Evolutionary conservation across 805 yeast species (phyloP).

Genomic region (Pichia nanzhaoensis): DNA sequence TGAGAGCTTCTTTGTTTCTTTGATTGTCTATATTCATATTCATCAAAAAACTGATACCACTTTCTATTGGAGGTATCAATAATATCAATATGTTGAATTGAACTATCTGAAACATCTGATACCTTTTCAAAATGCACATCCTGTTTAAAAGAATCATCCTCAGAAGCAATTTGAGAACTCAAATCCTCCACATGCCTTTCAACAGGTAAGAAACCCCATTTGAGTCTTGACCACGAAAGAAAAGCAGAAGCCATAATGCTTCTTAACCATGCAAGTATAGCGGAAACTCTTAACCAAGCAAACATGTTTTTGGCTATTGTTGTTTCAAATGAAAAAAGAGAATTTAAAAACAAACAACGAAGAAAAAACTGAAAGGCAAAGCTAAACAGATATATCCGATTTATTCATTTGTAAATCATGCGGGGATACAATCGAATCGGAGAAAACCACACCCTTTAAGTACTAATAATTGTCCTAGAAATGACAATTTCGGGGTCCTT

Average conservation of each 20-base stretch:
- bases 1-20: constrained; percentile 27
- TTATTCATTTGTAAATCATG: too few species aligned
- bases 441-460: too few species aligned
- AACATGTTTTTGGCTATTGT: too few species aligned
- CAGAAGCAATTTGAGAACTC: neutral
- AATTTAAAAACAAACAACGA: too few species aligned
- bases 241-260: neutral
- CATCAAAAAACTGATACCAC: constrained; percentile 54
- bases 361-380: too few species aligned
- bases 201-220: constrained; percentile 7
- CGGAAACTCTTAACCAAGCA: too few species aligned
- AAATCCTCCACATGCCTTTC: constrained; percentile 1
- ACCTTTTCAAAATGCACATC: neutral
- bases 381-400: too few species aligned
- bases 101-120: neutral
- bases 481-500: too few species aligned
- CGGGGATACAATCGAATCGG: too few species aligned
- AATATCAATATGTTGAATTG: constrained; percentile 27
- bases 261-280: too few species aligned
- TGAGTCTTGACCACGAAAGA: constrained; percentile 2
- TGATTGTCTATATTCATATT: constrained; percentile 50
- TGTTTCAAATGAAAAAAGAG: too few species aligned
- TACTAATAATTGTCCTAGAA: too few species aligned
- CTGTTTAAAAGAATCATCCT: neutral
- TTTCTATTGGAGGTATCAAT: constrained; percentile 47